phyloP scores from a whole-genome alignment of 306 rosid genomes.

The Glycine soja region DNA sequence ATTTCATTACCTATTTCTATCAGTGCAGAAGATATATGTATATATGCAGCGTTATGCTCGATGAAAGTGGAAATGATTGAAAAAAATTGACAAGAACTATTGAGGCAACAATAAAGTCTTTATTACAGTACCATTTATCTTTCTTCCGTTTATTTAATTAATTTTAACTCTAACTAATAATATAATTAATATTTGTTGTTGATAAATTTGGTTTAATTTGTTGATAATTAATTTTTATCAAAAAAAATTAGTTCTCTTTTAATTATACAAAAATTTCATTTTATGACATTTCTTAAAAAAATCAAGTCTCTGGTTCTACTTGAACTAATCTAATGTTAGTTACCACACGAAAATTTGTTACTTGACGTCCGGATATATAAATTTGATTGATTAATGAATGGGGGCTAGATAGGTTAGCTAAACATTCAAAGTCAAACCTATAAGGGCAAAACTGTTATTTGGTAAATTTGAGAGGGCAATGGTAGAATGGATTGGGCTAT shows the following conservation, averaged over 20 bases:
- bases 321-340: too few species aligned
- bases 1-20: not conserved
- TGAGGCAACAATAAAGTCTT: too few species aligned
- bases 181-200: not conserved
- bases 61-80: too few species aligned
- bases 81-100: too few species aligned
- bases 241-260: too few species aligned
- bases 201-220: not conserved
- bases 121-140: conserved; percentile 6
- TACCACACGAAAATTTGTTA: not conserved
- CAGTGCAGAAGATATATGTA: too few species aligned
- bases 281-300: too few species aligned
- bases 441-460: conserved; percentile 44
- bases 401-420: not conserved
- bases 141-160: not conserved
- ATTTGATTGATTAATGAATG: conserved; percentile 1
- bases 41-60: too few species aligned
- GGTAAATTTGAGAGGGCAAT: conserved; percentile 11
- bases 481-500: conserved; percentile 21
- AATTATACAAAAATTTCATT: too few species aligned
- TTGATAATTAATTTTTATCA: too few species aligned
- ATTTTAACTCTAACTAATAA: not conserved
- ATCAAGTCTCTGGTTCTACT: too few species aligned
- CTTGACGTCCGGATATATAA: not conserved
- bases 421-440: conserved; percentile 47